Evolutionary conservation across 306 rosid species (phyloP).

Genomic region (Castanea mollissima): DNA sequence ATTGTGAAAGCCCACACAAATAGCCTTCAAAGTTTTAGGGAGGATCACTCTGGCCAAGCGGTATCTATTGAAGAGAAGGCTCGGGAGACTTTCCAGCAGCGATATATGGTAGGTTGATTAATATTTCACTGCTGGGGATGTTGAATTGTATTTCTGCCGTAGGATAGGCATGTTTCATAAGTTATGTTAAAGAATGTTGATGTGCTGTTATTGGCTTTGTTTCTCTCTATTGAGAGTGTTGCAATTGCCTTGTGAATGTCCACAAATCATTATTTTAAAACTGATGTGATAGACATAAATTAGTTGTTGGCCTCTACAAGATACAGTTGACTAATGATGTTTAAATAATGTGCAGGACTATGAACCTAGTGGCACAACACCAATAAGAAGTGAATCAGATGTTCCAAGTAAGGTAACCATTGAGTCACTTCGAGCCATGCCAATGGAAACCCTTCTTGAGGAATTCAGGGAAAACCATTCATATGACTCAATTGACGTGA

Average conservation of each 20-base stretch:
- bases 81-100: conserved; percentile 58
- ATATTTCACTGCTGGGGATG: background rate
- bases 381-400: conserved; percentile 57
- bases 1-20: conserved; percentile 46
- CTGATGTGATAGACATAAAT: background rate
- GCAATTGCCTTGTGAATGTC: too few relatives aligned
- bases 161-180: background rate
- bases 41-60: conserved; percentile 62
- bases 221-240: too few relatives aligned
- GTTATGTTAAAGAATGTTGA: background rate
- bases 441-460: conserved; percentile 76
- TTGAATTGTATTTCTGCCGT: background rate
- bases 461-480: conserved; percentile 84
- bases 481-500: conserved; percentile 50
- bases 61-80: conserved; percentile 56
- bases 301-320: background rate
- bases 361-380: conserved; percentile 81
- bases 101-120: conserved; percentile 49
- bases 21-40: conserved; percentile 54
- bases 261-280: too few relatives aligned
- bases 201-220: background rate
- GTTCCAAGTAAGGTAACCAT: conserved; percentile 73
- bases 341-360: conserved; percentile 61
- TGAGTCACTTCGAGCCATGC: conserved; percentile 85
- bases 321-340: background rate